phyloP scores from a whole-genome alignment of 2,329 filamentous ascomycete species.

The Clonostachys rhizophaga region DNA sequence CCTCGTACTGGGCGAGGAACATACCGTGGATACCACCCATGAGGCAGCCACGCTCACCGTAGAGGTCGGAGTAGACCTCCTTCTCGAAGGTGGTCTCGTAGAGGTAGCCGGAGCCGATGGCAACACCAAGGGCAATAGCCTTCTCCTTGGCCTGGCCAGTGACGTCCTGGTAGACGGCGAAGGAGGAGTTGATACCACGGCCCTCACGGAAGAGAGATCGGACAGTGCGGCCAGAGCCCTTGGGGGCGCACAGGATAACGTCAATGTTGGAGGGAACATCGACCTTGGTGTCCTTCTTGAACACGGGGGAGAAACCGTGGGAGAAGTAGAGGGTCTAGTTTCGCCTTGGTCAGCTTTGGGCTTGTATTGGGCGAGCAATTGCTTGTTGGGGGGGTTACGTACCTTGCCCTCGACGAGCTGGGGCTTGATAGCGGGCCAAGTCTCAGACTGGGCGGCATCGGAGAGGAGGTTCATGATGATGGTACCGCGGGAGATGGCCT shows the following conservation, averaged over 20 bases:
- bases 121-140: constrained; percentile 93
- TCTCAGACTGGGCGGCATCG: constrained; percentile 97
- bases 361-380: background rate
- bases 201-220: constrained; percentile 98
- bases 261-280: constrained; percentile 94
- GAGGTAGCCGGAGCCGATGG: constrained; percentile 95
- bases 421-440: constrained; percentile 97
- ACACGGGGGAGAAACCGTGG: constrained; percentile 99
- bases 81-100: constrained; percentile 99
- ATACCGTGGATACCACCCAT: constrained; percentile 99
- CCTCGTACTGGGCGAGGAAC: constrained; percentile 99
- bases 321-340: constrained; percentile 97
- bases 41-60: constrained; percentile 98
- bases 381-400: constrained; percentile 18
- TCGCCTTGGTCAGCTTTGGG: background rate
- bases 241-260: constrained; percentile 98
- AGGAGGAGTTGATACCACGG: constrained; percentile 98
- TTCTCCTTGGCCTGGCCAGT: constrained; percentile 98
- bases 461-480: constrained; percentile 99
- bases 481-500: constrained; percentile 89
- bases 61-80: constrained; percentile 99
- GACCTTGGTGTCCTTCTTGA: constrained; percentile 99
- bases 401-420: constrained; percentile 98
- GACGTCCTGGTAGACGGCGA: constrained; percentile 97
- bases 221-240: constrained; percentile 98